Evolutionary conservation across 2,329 filamentous ascomycete genomes (phyloP), one percentile per base, ranked within the genome.

Genomic region (Colletotrichum theobromicola): DNA sequence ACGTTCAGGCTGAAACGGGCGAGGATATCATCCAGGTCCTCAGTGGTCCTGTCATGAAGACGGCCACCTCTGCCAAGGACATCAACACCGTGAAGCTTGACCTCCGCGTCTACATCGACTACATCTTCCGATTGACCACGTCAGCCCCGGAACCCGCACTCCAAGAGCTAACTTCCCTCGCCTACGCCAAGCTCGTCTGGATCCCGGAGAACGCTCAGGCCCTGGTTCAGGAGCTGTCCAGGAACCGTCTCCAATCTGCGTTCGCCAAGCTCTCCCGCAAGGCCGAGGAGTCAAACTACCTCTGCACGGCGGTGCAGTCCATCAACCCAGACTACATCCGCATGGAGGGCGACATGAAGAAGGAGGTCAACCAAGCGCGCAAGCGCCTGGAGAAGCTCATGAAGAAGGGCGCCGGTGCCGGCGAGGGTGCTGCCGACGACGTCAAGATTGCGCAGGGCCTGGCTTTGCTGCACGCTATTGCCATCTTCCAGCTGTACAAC

Each of bases 401-500:
- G 32, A 89, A 89, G 74, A 80, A 81, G 32, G 83, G 58, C 21
- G 21, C 32, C 12, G 61, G 3, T 78, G 42, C 77, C 63, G 74
- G 78, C 80, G 12, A 83, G 82, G 77, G 79, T 69, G 55, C 81
- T 77, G 75, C 81, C 66, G 78, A 81, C 26, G 77, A 84, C 77
- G 85, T 81, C 79, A 87, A 82, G 72, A 84, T 83, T 75, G 87
- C 87, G 18, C 91, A 92, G 75, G 94, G 94, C 0, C 90, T 98
- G 72, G 93, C 93, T 24, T 88, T 98, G 42, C 89, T 98, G 2
- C 95, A 98, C 81, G 93, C 95, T 1, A 90, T 98, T 67, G 94
- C 95, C 0, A 90, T 98, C 16, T 88, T 98, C 70, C 95, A 98
- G 82, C 89, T 98, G 10, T 98, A 98, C 85, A 96, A 96, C 79